Conservation (phyloP, 441 rosid species). For the Euphorbia corollata region DNA sequence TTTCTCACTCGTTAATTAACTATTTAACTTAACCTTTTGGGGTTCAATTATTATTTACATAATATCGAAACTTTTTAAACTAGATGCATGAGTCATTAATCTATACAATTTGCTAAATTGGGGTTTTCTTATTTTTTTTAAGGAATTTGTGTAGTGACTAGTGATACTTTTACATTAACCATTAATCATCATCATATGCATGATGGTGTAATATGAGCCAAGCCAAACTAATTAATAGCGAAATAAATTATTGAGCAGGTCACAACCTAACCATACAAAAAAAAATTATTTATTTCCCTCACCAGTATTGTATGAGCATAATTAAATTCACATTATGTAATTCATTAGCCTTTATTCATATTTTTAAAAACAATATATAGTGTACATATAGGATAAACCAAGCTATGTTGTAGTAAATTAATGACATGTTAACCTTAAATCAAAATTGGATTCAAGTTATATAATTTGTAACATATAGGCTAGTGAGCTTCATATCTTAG, state of each 20-base stretch:
- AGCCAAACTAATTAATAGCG: not conserved
- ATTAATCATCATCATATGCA: not conserved
- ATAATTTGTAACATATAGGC: too few species aligned
- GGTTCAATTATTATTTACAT: too few species aligned
- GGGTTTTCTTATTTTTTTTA: too few species aligned
- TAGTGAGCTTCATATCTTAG: not conserved
- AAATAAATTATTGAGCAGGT: not conserved
- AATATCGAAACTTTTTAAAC: too few species aligned
- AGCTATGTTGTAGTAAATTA: too few species aligned
- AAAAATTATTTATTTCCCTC: too few species aligned
- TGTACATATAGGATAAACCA: too few species aligned
- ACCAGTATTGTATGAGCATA: not conserved
- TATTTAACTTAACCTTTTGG: too few species aligned
- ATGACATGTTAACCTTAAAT: not conserved
- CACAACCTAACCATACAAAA: not conserved
- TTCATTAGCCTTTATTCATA: not conserved
- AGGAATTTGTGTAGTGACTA: not conserved
- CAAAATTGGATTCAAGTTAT: not conserved
- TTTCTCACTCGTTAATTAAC: too few species aligned
- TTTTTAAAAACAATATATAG: too few species aligned
- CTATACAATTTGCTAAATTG: too few species aligned
- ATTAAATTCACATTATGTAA: not conserved
- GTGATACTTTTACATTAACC: not conserved
- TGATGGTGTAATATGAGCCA: not conserved
- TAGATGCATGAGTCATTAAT: too few species aligned